phyloP scores from a whole-genome alignment of 768 basidiomycete species.

The Asterophora lycoperdoides region DNA sequence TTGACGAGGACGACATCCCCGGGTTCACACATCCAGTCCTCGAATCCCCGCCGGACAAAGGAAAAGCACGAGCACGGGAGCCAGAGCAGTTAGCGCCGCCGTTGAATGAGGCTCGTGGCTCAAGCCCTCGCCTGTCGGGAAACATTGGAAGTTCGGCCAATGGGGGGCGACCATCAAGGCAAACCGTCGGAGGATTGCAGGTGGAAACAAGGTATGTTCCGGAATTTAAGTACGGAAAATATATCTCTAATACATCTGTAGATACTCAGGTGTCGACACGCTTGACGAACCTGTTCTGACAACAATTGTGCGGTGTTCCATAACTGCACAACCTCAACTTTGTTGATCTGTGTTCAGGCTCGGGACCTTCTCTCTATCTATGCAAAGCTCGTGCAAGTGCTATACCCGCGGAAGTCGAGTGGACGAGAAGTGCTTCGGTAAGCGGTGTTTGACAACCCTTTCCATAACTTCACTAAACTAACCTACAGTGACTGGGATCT shows the following conservation, averaged over 20 bases:
- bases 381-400: constrained; percentile 87
- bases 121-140: constrained; percentile 52
- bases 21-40: constrained; percentile 67
- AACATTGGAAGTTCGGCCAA: constrained; percentile 59
- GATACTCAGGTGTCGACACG: constrained; percentile 82
- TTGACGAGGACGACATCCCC: constrained; percentile 79
- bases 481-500: constrained; percentile 90
- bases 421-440: constrained; percentile 81
- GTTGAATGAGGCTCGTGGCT: constrained; percentile 27
- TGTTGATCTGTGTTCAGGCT: constrained; percentile 43
- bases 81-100: constrained; percentile 50
- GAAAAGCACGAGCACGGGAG: constrained; percentile 62
- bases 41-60: constrained; percentile 57
- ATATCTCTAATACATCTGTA: constrained; percentile 20
- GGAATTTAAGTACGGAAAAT: not conserved
- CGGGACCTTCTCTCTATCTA: constrained; percentile 91
- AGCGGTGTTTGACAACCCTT: constrained; percentile 11
- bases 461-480: not conserved
- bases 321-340: not conserved
- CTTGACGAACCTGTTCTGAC: constrained; percentile 87
- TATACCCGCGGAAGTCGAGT: constrained; percentile 75
- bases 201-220: constrained; percentile 78
- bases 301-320: constrained; percentile 66
- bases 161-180: constrained; percentile 43
- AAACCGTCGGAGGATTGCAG: constrained; percentile 78